Base-by-base conservation (phyloP, 2,329 filamentous ascomycete genomes). In the Basipetospora chlamydospora region DNA sequence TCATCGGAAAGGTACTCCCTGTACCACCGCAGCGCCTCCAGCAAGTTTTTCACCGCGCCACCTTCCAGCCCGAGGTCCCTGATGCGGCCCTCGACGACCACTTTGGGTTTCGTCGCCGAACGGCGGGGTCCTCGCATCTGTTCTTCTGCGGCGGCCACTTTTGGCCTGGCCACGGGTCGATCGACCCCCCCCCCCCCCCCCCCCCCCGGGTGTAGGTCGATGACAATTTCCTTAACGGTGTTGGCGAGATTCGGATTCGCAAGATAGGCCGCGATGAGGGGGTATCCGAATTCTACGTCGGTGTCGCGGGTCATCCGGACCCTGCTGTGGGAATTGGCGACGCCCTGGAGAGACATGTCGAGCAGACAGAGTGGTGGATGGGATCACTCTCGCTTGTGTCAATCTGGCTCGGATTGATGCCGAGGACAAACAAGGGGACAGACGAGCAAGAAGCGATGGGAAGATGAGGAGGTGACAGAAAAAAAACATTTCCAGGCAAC, bases 221-320 rank as follows among this genome's bases (percentile, higher is more conserved):
- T 18, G 5, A 32, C 33, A 1, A 41, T 5, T 18, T 39, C 37
- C 3, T 32, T 18, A 20, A 41, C 37, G 16, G 33, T 22, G 0
- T 17, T 18, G 2, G 40, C 37, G 1, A 38, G 33, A 0, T 22
- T 20, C 2, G 33, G 37, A 2, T 25, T 5, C 13, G 26, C 3
- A 2, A 37, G 32, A 16, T 41, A 41, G 16, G 28, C 18, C 0
- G 29, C 29, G 13, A 41, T 33, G 0, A 41, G 36, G 6, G 36
- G 28, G n/a, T 41, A 41, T 3, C 22, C 13, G n/a, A 4, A 6
- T 9, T 33, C 8, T 10, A 20, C 21, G 21, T 33, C 31, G 1
- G 12, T n/a, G 15, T 13, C 15, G 28, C 12, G 8, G 5, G 5
- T 15, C 9, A 33, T 33, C 8, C 9, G 13, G 11, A 26, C 16